A percentile compares a stretch with the other conserved stretches of the same genome.
phyloP scores from a whole-genome alignment of 441 rosid species.

The Adansonia gregorii region DNA sequence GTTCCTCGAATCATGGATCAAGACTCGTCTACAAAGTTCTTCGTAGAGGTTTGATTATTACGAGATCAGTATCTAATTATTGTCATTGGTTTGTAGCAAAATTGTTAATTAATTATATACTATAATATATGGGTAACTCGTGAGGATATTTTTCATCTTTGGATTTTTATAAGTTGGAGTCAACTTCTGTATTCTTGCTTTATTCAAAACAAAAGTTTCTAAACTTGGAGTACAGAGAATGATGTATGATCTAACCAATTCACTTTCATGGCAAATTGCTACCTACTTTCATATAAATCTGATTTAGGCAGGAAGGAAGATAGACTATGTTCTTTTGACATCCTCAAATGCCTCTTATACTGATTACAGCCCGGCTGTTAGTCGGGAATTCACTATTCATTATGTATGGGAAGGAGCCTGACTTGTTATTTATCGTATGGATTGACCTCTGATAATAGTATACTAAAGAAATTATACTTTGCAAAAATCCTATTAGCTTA shows the following conservation, averaged over 20 bases:
- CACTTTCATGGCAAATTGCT: background rate
- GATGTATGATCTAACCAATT: background rate
- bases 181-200: slow-evolving; percentile 19
- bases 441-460: background rate
- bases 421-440: background rate
- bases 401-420: background rate
- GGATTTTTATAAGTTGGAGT: background rate
- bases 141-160: slow-evolving; percentile 8
- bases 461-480: background rate
- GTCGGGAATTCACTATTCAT: background rate
- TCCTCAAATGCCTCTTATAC: background rate
- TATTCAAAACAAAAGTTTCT: slow-evolving; percentile 18
- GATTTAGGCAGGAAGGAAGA: background rate
- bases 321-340: background rate
- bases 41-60: slow-evolving; percentile 38
- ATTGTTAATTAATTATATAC: background rate
- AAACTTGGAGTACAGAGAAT: slow-evolving; percentile 19
- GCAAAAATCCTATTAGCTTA: background rate
- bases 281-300: background rate
- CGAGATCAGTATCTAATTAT: slow-evolving; percentile 12
- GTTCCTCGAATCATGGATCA: slow-evolving; percentile 72
- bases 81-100: background rate
- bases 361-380: background rate
- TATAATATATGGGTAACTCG: background rate
- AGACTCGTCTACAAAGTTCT: slow-evolving; percentile 54